Base-by-base conservation (phyloP, 768 basidiomycete genomes). In the Boletus rubroflammeus region DNA sequence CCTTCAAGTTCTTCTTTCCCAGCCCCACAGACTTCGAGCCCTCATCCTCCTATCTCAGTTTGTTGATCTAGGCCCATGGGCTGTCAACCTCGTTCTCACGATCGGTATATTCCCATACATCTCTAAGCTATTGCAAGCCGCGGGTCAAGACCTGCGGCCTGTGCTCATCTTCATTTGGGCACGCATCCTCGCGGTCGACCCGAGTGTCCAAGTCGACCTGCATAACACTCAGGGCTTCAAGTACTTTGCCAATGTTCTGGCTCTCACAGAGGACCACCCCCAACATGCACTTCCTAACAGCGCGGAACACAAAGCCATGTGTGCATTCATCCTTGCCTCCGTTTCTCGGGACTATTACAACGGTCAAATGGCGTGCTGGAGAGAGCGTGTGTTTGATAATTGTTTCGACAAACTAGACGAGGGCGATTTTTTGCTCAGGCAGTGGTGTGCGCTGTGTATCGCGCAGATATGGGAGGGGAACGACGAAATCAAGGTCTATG, bases 21-120 rank as follows among this genome's bases (percentile, higher is more conserved):
- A 98, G 65, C 91, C 92, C 0, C 95, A 98, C 71, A 88, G 97
- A 38, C 83, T 98, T 6, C 86, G 93, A 7, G 97, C 97, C 3
- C 85, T 99, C 56, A 96, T 98, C 59, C 83, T 98, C 23, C 81
- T 99, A 6, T 96, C 94, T 32, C 92, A 95, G 73, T 99, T 98
- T 62, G 93, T 98, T 62, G 97, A 99, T 67, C 82, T 99, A 7
- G 97, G 97, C 0, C 95, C 97, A 13, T 98, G 97, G 96, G 97
- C 97, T 0, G 97, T 98, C 45, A 90, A 97, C 61, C 83, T 98
- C 14, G 94, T 96, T 13, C 79, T 99, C 34, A 88, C 89, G 6
- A 98, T 99, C 63, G 97, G 97, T 13, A 98, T 98, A 65, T 98
- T 98, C 76, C 96, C 97, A 4, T 99, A 98, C 68, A 98, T 98